Evolutionary conservation across 2,329 filamentous ascomycete species (phyloP), one percentile per base, ranked within the genome.

Genomic region (Mollisia scopiformis): DNA sequence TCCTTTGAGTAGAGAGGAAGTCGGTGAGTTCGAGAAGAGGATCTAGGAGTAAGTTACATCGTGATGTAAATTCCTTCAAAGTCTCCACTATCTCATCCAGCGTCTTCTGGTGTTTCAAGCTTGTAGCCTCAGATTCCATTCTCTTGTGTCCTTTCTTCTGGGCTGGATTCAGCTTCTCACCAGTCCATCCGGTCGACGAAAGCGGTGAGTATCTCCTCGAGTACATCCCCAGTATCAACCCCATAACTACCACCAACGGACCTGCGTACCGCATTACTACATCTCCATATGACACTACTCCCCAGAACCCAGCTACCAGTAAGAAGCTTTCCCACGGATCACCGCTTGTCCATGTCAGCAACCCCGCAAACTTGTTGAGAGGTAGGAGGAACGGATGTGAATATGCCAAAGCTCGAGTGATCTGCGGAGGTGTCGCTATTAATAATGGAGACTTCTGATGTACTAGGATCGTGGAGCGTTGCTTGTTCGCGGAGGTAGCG

Each of bases 321-420:
- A 99, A 80, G 73, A 98, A 99, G 80, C 93, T 97, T 80, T 98
- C 93, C 94, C 94, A 99, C 0, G 93, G 88, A 74, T 99, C 95
- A 39, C 86, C 90, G 0, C 90, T 93, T 8, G 92, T 97, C 95
- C 95, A 99, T 78, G 91, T 97, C 65, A 99, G 73, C 63, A 99
- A 79, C 0, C 94, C 95, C 2, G 85, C 89, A 16, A 96, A 77
- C 72, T 90, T 91, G 75, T 97, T 98, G 59, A 98, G 80, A 6
- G 93, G 93, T 7, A 97, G 80, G 7, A 99, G 82, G 74, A 97
- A 98, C 0, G 95, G 93, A 74, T 99, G 94, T 65, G 93, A 97
- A 75, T 98, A 97, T 66, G 94, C 94, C 62, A 99, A 83, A 14
- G 94, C 93, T 69, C 95, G 87, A 2, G 95, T 99, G 74, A 99